Evolutionary conservation across 2,329 filamentous ascomycete species (phyloP).

Genomic region (Colletotrichum cordylinicola): DNA sequence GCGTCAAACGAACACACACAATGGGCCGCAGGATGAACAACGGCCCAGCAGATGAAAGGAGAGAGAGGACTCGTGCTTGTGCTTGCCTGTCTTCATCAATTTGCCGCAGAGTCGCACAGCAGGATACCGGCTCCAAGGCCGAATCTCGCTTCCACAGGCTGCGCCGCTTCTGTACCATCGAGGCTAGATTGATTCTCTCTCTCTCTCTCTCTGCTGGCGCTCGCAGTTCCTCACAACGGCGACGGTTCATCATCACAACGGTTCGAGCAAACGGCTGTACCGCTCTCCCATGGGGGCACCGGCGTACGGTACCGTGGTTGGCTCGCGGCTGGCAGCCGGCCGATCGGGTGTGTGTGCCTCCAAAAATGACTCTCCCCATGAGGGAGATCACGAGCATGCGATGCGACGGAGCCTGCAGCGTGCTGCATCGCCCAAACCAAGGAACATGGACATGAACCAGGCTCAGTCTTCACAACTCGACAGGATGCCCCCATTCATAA

Average conservation of each 20-base stretch:
- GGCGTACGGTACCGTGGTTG: background rate
- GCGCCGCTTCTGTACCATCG: background rate
- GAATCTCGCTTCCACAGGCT: background rate
- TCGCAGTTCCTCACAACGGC: background rate
- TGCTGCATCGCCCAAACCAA: background rate
- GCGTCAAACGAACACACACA: constrained; percentile 2
- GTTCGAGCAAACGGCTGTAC: background rate
- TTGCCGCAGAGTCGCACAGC: background rate
- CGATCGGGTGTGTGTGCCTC: constrained; percentile 5
- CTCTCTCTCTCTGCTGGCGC: background rate
- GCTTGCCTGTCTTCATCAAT: background rate
- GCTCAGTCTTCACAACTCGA: background rate
- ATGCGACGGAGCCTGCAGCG: background rate
- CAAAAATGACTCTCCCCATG: background rate
- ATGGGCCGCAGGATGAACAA: background rate
- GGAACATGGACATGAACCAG: background rate
- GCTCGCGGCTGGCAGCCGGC: background rate
- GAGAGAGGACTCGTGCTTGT: background rate
- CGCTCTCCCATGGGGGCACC: background rate
- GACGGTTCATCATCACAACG: background rate
- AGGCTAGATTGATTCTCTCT: background rate
- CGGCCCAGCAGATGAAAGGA: background rate
- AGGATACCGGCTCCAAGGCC: background rate
- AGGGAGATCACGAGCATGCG: background rate
- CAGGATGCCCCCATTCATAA: background rate